Conservation (phyloP, 768 basidiomycete species). For the Boletus vinaceobasis region DNA sequence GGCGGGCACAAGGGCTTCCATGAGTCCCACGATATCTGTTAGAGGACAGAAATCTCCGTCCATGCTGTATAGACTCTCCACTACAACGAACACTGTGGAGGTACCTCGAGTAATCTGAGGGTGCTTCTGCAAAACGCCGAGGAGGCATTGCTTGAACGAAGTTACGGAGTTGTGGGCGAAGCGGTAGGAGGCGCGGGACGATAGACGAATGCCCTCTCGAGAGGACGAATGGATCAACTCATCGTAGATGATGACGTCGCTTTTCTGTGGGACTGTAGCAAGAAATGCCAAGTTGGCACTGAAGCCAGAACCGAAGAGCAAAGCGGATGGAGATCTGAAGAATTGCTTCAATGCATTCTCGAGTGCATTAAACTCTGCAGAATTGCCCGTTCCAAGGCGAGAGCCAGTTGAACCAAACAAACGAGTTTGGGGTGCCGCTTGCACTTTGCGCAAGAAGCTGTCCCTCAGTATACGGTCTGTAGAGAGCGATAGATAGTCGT, state of each 20-base stretch:
- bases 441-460: constrained; percentile 29
- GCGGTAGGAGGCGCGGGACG: constrained; percentile 24
- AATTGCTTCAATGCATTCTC: constrained; percentile 11
- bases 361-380: constrained; percentile 9
- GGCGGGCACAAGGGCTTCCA: constrained; percentile 36
- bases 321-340: constrained; percentile 36
- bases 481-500: constrained; percentile 50
- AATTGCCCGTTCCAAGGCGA: constrained; percentile 44
- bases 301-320: constrained; percentile 53
- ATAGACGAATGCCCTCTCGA: constrained; percentile 49
- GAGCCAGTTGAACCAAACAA: constrained; percentile 51
- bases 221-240: constrained; percentile 50
- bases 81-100: constrained; percentile 42
- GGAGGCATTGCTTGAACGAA: constrained; percentile 31
- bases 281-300: constrained; percentile 53
- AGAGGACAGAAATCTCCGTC: constrained; percentile 55
- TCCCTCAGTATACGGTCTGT: constrained; percentile 31
- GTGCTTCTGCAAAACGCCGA: constrained; percentile 22
- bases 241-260: constrained; percentile 51
- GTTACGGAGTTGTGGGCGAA: constrained; percentile 49
- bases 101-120: constrained; percentile 23
- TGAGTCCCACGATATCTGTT: constrained; percentile 35
- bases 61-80: constrained; percentile 61
- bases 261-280: constrained; percentile 39
- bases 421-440: constrained; percentile 12